phyloP scores from a whole-genome alignment of 1,284 basidiomycete species.

The Malassezia vespertilionis region DNA sequence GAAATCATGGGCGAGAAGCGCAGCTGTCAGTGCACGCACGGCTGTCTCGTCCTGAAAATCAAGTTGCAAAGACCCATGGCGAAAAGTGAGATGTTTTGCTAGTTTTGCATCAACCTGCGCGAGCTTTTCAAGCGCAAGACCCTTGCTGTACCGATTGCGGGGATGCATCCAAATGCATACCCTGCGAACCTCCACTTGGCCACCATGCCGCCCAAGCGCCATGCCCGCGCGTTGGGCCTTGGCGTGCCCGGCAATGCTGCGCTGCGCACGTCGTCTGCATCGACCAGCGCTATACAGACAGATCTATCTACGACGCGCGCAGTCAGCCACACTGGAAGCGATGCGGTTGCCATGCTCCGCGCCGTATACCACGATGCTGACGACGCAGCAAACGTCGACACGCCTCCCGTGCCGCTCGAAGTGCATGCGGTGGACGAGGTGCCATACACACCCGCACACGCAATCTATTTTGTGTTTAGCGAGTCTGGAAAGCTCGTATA shows the following conservation, averaged over 20 bases:
- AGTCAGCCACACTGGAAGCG: not conserved
- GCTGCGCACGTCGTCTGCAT: not conserved
- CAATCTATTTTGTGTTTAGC: conserved; percentile 13
- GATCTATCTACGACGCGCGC: not conserved
- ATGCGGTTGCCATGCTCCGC: conserved; percentile 1
- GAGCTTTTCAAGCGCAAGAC: conserved; percentile 7
- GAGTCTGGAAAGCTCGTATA: conserved; percentile 3
- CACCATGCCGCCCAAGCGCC: not conserved
- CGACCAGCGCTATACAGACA: not conserved
- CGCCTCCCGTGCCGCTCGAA: not conserved
- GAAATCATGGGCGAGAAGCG: conserved; percentile 20
- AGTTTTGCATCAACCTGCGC: conserved; percentile 1
- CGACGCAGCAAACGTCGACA: not conserved
- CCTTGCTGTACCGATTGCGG: conserved; percentile 10
- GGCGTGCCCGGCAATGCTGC: not conserved
- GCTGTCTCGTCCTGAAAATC: conserved; percentile 15
- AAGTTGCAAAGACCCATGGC: not conserved
- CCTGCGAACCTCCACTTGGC: not conserved
- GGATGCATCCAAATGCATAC: conserved; percentile 16
- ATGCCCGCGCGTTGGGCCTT: not conserved
- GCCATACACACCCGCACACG: not conserved
- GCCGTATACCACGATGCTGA: not conserved
- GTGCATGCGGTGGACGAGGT: not conserved
- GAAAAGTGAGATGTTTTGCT: not conserved
- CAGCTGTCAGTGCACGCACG: conserved; percentile 15